Base-by-base conservation (phyloP, 1,284 basidiomycete genomes). In the Paramarasmius palmivorus region DNA sequence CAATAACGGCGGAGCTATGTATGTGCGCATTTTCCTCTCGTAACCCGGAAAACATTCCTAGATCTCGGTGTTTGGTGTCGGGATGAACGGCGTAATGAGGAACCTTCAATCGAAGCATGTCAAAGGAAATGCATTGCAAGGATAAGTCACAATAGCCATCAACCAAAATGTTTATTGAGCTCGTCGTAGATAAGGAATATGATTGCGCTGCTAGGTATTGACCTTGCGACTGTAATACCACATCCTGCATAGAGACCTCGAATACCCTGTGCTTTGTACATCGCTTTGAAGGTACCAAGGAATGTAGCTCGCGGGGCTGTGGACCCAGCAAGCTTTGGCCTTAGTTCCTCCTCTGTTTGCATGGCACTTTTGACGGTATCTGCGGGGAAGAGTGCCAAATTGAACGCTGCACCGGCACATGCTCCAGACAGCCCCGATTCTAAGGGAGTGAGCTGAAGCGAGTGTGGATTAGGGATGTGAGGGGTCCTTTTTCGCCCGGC, bases 341-440 rank as follows among this genome's bases (percentile, higher is more conserved):
- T 77, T 57, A 98, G 77, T 72, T 98, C 95, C 50, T 90, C 90
- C 68, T 90, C 90, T 0, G 96, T 98, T 77, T 98, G 96, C 70
- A 99, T 92, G 41, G 93, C 83, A 60, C 90, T 93, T 76, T 99
- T 99, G 65, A 98, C 84, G 34, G 90, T 91, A 70, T 99, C 96
- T 12, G 95, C 95, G 0, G 94, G 95, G 75, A 95, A 97, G 42
- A 93, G 73, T 17, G 88, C 79, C 63, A 95, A 73, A 63, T 93
- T 96, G 75, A 94, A 98, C 54, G 83, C 77, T 10, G 92, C 86
- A 4, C 96, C 96, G 0, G 95, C 93, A 46, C 84, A 79, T 3
- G 94, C 95, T 14, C 95, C 96, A 1, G 91, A 81, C 0, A 90
- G 59, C 37, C 94, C 93, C 8, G 94, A 88, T 69, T 98, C 90